These are phyloP conservation scores for Trypanosoma mega DNA, from an alignment of 208 protist genomes.

Conservation along the genomic window DNA sequence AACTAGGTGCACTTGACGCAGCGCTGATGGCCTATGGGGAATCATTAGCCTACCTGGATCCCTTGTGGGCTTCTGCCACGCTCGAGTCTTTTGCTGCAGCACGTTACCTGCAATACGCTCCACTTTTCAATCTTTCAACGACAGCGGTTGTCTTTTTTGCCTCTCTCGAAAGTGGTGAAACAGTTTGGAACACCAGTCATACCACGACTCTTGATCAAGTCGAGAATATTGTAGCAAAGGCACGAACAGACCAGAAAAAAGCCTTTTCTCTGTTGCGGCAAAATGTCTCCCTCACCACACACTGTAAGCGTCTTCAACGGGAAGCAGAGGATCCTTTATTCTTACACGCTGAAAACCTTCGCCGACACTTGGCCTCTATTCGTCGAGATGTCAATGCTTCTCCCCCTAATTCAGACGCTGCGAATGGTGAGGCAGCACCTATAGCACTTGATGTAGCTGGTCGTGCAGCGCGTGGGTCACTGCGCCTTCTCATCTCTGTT, in stretches of 20 bases:
- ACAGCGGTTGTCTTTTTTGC: slow-evolving; percentile 27
- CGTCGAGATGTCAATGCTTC: neutral
- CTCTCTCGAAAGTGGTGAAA: slow-evolving; percentile 57
- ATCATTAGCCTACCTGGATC: slow-evolving; percentile 52
- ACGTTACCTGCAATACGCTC: slow-evolving; percentile 58
- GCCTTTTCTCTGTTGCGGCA: slow-evolving; percentile 11
- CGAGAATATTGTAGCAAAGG: slow-evolving; percentile 24
- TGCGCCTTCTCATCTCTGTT: slow-evolving; percentile 35
- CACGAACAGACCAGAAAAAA: slow-evolving; percentile 12
- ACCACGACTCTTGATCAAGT: slow-evolving; percentile 22
- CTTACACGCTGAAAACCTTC: slow-evolving; percentile 17
- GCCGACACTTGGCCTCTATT: slow-evolving; percentile 5
- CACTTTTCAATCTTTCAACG: slow-evolving; percentile 31
- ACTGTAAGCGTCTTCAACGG: slow-evolving; percentile 11
- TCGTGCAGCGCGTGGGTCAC: neutral
- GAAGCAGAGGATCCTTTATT: slow-evolving; percentile 26
- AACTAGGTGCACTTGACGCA: slow-evolving; percentile 55
- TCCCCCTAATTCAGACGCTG: neutral
- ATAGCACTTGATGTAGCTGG: neutral
- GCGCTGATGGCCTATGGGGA: slow-evolving; percentile 59
- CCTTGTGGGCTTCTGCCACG: slow-evolving; percentile 73
- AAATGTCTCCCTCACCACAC: neutral
- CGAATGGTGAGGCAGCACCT: neutral
- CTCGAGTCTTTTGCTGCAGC: slow-evolving; percentile 78
- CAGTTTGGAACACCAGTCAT: slow-evolving; percentile 28